Percentiles rank a stretch among this genome's conserved stretches.
Conservation (phyloP, 2,329 filamentous ascomycete species). For the Talaromyces atroroseus region DNA sequence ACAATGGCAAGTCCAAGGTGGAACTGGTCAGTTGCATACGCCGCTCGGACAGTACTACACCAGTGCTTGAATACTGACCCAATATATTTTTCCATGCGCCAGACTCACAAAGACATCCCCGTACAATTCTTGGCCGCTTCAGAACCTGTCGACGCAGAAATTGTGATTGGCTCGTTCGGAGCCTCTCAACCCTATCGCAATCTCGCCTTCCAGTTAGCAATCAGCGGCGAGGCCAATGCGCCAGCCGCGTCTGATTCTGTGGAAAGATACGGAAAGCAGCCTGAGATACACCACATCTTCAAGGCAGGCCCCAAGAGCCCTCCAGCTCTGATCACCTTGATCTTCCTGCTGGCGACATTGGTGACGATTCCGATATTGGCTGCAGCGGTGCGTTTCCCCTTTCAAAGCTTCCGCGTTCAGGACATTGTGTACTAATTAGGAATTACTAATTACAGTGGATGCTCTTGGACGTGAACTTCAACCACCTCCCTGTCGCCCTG, state of each 20-base stretch:
- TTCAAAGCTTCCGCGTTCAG: background rate
- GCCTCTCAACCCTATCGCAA: slow-evolving; percentile 61
- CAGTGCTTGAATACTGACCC: background rate
- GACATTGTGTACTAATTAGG: slow-evolving; percentile 13
- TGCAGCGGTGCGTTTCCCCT: slow-evolving; percentile 50
- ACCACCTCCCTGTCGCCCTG: slow-evolving; percentile 70
- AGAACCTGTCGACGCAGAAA: slow-evolving; percentile 67
- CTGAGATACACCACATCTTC: slow-evolving; percentile 90
- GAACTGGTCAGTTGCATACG: slow-evolving; percentile 63
- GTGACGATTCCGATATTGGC: slow-evolving; percentile 70
- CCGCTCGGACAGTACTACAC: background rate
- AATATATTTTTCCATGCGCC: slow-evolving; percentile 7
- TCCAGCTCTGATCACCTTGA: slow-evolving; percentile 69
- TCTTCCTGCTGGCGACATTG: slow-evolving; percentile 69
- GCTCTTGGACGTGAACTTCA: slow-evolving; percentile 73
- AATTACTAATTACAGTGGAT: slow-evolving; percentile 58
- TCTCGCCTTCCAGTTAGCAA: slow-evolving; percentile 65
- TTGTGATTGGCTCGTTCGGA: slow-evolving; percentile 85
- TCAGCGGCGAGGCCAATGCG: slow-evolving; percentile 59
- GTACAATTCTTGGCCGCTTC: slow-evolving; percentile 67
- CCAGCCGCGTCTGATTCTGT: slow-evolving; percentile 60
- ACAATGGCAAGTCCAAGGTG: slow-evolving; percentile 77
- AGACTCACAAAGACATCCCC: slow-evolving; percentile 88
- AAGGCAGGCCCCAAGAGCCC: slow-evolving; percentile 72
- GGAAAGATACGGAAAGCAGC: slow-evolving; percentile 74